Conservation (phyloP, 202 grass and related monocot species). For the Zoysia matrella region DNA sequence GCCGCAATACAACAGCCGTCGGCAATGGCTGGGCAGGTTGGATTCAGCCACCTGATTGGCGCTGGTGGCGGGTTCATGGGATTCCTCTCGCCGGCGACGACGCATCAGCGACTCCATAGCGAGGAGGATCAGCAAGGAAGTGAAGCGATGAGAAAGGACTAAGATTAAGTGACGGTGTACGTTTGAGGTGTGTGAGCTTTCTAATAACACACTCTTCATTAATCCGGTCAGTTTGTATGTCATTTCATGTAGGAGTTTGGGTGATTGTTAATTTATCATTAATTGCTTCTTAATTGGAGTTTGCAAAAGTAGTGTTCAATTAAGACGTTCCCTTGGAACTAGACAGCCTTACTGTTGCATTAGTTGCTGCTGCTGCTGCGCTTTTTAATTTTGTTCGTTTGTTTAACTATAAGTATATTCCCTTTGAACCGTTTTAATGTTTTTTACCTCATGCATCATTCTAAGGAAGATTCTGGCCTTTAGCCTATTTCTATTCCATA, state of each 20-base stretch:
- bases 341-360: conserved; percentile 59
- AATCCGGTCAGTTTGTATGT: conserved; percentile 45
- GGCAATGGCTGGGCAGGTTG: conserved; percentile 54
- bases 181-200: conserved; percentile 43
- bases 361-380: conserved; percentile 17
- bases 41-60: conserved; percentile 54
- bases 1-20: conserved; percentile 52
- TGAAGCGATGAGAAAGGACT: conserved; percentile 49
- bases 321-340: conserved; percentile 46
- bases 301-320: conserved; percentile 45
- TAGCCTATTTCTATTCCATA: conserved; percentile 43
- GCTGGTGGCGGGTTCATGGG: conserved; percentile 59
- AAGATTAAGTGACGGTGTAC: neutral
- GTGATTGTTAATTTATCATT: conserved; percentile 29
- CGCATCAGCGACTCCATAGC: neutral
- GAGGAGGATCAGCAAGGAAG: conserved; percentile 64
- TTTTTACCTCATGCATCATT: conserved; percentile 39
- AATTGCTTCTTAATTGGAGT: conserved; percentile 38
- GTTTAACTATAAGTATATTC: conserved; percentile 33
- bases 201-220: conserved; percentile 30
- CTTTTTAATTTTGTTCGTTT: neutral
- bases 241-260: neutral
- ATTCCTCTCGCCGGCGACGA: conserved; percentile 57
- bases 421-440: conserved; percentile 55
- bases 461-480: conserved; percentile 52